Percentiles rank a stretch among this genome's conserved stretches.
Evolutionary conservation across 371 early-diverging fungal genomes (phyloP).

Genomic region (Lichtheimia ramosa): DNA sequence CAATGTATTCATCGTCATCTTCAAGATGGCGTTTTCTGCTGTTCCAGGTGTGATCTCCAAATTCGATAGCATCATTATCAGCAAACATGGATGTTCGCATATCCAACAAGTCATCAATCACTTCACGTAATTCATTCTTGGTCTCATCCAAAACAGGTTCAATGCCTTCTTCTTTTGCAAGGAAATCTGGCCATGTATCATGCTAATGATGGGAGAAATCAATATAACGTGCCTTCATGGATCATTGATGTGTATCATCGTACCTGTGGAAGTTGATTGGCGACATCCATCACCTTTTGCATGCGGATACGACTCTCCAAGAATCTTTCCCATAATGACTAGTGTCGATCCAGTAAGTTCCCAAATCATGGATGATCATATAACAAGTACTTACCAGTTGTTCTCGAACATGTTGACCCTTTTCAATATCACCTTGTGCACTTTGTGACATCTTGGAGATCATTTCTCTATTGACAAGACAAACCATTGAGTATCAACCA

Average conservation of each 20-base stretch:
- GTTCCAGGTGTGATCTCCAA: conserved; percentile 22
- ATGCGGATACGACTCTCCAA: conserved; percentile 89
- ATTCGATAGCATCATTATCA: conserved; percentile 37
- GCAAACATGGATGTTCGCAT: conserved; percentile 31
- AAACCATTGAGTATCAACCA: background rate
- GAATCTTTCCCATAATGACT: conserved; percentile 82
- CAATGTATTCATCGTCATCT: conserved; percentile 60
- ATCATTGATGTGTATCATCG: background rate
- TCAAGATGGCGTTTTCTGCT: conserved; percentile 49
- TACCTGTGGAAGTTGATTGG: conserved; percentile 81
- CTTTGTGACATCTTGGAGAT: conserved; percentile 68
- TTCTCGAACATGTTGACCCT: conserved; percentile 87
- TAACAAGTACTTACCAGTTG: conserved; percentile 38
- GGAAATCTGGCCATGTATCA: conserved; percentile 29
- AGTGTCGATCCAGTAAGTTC: background rate
- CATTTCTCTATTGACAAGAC: conserved; percentile 42
- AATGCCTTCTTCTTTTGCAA: conserved; percentile 32
- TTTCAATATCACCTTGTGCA: conserved; percentile 81
- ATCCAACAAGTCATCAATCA: conserved; percentile 50
- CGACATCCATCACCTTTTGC: conserved; percentile 74
- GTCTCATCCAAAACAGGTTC: conserved; percentile 27
- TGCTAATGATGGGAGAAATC: conserved; percentile 10
- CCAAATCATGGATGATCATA: background rate
- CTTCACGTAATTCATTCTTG: conserved; percentile 37
- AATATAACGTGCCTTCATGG: too few relatives aligned